Evolutionary conservation across 192 early-diverging fungal genomes (phyloP), one percentile per base, ranked within the genome.

Genomic region (Coemansia sp.): DNA sequence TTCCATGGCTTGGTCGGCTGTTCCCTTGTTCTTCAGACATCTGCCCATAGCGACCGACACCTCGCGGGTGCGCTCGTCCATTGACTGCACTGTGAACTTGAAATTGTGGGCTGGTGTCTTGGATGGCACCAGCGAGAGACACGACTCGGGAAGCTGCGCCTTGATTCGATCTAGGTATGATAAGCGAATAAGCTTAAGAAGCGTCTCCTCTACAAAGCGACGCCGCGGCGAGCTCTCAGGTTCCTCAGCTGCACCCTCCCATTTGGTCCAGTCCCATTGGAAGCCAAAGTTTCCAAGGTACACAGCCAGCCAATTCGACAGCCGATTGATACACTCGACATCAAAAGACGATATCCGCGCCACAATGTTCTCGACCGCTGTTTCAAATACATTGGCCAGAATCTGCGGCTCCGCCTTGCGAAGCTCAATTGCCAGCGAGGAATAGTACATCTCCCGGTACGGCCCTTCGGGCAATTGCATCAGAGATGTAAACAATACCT

Each of bases 211-310:
- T 51, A 94, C 84, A 71, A 98, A 98, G 25, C 67, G 48, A 22
- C 69, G 73, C 22, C 60, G 56, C 9, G 73, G 73, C 62, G 67
- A 47, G 30, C 32, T 65, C 24, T 57, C 66, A 6, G 60, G 18
- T 31, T 74, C 77, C 9, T 44, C 27, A 16, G 61, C 68, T 3
- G 50, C 61, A 24, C 22, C 23, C 64, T 54, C 65, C 96, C 94
- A 98, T 59, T 84, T 88, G 24, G 67, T 57, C 94, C 94, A 97
- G 64, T 90, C 87, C 94, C 94, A 97, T 25, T 85, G 81, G 76
- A 88, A 95, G 12, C 83, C 88, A 85, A 96, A 94, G 78, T 97
- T 97, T 71, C 93, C 94, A 52, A 98, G 75, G 75, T 96, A 94
- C 56, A 92, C 87, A 0, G 90, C 85, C 78, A 98, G 91, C 92